A percentile compares a stretch with the other conserved stretches of the same genome.
phyloP scores from a whole-genome alignment of 441 rosid genomes.

The Raphanus hybrid region DNA sequence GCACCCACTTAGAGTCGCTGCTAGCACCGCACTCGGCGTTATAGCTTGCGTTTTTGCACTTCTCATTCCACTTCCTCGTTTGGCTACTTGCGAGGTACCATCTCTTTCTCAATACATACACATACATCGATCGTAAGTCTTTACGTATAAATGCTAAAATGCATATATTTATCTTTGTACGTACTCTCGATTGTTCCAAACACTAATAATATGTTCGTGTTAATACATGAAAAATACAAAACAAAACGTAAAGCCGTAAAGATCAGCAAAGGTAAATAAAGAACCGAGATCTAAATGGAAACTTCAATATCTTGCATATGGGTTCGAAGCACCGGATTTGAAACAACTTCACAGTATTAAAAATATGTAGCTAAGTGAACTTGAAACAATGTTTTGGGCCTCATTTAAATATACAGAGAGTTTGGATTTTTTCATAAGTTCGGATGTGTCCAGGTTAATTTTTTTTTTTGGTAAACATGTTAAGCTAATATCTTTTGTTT shows the following conservation, averaged over 20 bases:
- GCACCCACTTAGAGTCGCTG: constrained; percentile 80
- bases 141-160: constrained; percentile 14
- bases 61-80: constrained; percentile 72
- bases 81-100: constrained; percentile 73
- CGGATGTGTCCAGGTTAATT: too few species aligned
- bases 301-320: not conserved
- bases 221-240: not conserved
- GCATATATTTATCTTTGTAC: not conserved
- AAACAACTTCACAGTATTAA: too few species aligned
- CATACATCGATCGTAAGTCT: not conserved
- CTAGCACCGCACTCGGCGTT: constrained; percentile 76
- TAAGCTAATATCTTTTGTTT: too few species aligned
- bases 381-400: too few species aligned
- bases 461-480: too few species aligned
- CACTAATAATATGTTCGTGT: not conserved
- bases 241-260: not conserved
- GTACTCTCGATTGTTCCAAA: constrained; percentile 9
- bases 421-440: too few species aligned
- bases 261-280: not conserved
- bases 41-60: constrained; percentile 71
- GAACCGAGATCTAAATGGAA: not conserved
- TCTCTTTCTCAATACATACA: not conserved
- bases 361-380: too few species aligned
- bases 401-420: too few species aligned
- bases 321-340: too few species aligned